Evolutionary conservation across 1,284 basidiomycete species (phyloP).

Genomic region (Ustilago tritici): DNA sequence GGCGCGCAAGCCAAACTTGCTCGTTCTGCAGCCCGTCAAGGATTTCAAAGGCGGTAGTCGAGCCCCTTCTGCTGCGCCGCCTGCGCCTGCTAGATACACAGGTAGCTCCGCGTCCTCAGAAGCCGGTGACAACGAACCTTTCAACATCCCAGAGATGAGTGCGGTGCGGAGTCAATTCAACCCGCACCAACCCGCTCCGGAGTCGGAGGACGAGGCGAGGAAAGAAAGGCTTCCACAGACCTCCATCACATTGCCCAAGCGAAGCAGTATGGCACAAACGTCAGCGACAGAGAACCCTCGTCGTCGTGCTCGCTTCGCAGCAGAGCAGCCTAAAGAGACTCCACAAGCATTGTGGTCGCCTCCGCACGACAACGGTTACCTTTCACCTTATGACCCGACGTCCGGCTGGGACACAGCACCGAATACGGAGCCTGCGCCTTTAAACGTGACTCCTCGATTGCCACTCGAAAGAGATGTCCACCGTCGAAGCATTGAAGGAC

Average conservation of each 20-base stretch:
- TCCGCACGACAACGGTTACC: conserved; percentile 5
- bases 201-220: conserved; percentile 16
- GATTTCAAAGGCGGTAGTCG: conserved; percentile 35
- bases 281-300: conserved; percentile 20
- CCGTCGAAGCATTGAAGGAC: background rate
- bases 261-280: background rate
- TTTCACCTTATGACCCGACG: conserved; percentile 12
- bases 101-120: conserved; percentile 30
- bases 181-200: conserved; percentile 29
- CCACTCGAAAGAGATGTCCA: conserved; percentile 8
- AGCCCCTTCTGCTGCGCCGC: conserved; percentile 3
- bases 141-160: conserved; percentile 46
- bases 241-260: background rate
- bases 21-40: conserved; percentile 30
- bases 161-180: conserved; percentile 29
- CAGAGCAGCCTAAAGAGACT: background rate
- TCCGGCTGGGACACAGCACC: conserved; percentile 4
- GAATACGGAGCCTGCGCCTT: background rate
- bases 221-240: background rate
- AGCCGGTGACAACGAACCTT: conserved; percentile 18
- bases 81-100: background rate
- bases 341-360: conserved; percentile 12
- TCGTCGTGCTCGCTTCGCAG: conserved; percentile 9
- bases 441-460: conserved; percentile 9
- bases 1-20: conserved; percentile 21